These are phyloP conservation scores for Symbiodinium natans DNA, from an alignment of 73 alveolate genomes.

Conservation along the genomic window DNA sequence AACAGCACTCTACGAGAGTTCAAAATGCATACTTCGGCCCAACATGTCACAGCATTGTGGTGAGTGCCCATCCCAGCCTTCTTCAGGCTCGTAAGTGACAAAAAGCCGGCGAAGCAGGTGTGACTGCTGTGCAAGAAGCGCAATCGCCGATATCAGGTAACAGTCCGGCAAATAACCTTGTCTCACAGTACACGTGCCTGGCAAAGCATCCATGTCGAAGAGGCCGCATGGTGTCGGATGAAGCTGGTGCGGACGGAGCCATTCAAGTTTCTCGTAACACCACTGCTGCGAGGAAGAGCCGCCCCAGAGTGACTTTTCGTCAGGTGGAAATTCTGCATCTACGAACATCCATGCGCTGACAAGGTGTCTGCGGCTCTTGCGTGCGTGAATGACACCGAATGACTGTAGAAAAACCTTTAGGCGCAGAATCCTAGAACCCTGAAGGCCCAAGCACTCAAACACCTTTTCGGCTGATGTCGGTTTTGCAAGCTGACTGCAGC, in stretches of 20 bases:
- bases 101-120: conserved; percentile 21
- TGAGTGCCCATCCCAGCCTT: conserved; percentile 54
- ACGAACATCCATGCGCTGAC: no score
- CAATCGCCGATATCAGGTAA: conserved; percentile 69
- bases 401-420: no score
- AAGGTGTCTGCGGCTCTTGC: no score
- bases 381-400: no score
- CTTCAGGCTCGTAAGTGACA: conserved; percentile 60
- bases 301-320: conserved; percentile 47
- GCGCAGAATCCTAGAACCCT: no score
- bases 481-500: no score
- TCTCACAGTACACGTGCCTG: neutral
- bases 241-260: conserved; percentile 68
- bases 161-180: conserved; percentile 68
- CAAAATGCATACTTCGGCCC: no score
- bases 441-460: no score
- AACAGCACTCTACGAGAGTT: no score
- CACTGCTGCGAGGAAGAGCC: conserved; percentile 8
- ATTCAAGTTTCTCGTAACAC: conserved; percentile 56
- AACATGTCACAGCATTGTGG: no score
- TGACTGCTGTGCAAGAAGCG: conserved; percentile 46
- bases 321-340: conserved; percentile 48
- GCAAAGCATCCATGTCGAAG: conserved; percentile 17
- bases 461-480: no score
- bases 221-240: neutral